Base-by-base conservation (phyloP, 371 early-diverging fungal species). In the Parasitella parasitica region DNA sequence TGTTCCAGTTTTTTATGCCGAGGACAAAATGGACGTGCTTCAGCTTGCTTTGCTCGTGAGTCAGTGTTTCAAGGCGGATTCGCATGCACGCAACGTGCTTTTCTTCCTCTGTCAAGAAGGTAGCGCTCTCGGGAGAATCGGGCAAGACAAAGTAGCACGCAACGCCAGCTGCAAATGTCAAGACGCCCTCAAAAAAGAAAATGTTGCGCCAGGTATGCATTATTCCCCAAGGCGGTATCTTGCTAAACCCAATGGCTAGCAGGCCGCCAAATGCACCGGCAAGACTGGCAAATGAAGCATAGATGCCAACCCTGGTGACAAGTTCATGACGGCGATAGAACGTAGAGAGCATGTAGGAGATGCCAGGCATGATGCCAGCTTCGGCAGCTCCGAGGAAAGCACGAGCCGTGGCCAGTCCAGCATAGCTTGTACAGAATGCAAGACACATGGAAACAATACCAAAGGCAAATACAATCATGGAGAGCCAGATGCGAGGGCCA, bases 301-400 rank as follows among this genome's bases (percentile, higher is more conserved):
- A 88, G 37, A 81, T 53, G 0, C 80, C 85, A n/a, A 84, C 71
- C 13, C 60, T 35, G 12, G 70, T 69, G 8, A 64, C 66, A 56
- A 69, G 65, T 28, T 69, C 70, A 57, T 69, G 65, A 12, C 70
- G 57, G 16, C 62, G 65, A 27, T 69, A 69, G 28, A 69, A 69
- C 2, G 70, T 69, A 11, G 89, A 84, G 35, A 90, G 71, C 73
- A 84, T 81, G 48, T 77, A 86, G 1, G 88, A 72, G 4, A 85
- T 82, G 1, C 88, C 91, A 2, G 91, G 91, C 28, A 86, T 81
- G 43, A 89, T 57, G 50, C 63, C 57, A 13, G 64, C 64, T 58
- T 66, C 61, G 24, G 49, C 43, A 36, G 57, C 22, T 46, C 66
- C 66, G 1, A 66, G 26, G 18, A 66, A 34, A 16, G 59, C 50